Base-by-base conservation (phyloP, 2,329 filamentous ascomycete genomes). In the Apiospora aurea region DNA sequence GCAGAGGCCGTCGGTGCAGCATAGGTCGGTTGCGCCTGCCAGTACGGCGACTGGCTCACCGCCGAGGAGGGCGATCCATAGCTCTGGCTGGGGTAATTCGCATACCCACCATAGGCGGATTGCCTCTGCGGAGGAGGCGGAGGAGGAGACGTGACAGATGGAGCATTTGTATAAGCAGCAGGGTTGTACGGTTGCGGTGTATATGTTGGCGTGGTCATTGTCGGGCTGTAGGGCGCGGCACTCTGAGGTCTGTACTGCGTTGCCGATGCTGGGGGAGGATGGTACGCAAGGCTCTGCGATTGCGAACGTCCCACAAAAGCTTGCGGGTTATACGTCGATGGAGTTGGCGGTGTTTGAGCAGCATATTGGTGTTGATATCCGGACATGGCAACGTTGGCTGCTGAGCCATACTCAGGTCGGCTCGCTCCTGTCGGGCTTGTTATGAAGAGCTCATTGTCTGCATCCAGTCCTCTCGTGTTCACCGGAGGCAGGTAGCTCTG, bases 261-360 rank as follows among this genome's bases (percentile, higher is more conserved):
- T 67, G 41, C 66, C 66, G 41, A 46, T 29, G 66, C 41, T 74
- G 83, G 84, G 73, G 84, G 85, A 71, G 85, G 86, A 74, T 87
- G 87, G 14, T 87, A 86, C 41, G 88, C 76, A 68, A 47, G 14
- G 57, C 83, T 82, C n/a, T 85, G 85, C 34, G 88, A 88, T 72
- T 88, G 87, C 46, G 87, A 85, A 71, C 87, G 85, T 71, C 61
- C 57, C 47, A 83, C 84, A 79, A 90, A 96, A 49, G 87, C 85
- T 79, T 92, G 88, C 1, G 94, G 93, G 78, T 95, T 96, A 82
- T 95, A 96, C 61, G 88, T 81, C 29, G 85, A 82, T 21, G 85
- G 82, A 10, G 86, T 84, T 29, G 86, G 81, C 74, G 87, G 82
- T 73, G 84, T 77, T 72, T 84, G 80, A 72, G 83, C 80, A 74